Conservation (phyloP, 2,329 filamentous ascomycete genomes). For the Cladosporium cucumerinum region DNA sequence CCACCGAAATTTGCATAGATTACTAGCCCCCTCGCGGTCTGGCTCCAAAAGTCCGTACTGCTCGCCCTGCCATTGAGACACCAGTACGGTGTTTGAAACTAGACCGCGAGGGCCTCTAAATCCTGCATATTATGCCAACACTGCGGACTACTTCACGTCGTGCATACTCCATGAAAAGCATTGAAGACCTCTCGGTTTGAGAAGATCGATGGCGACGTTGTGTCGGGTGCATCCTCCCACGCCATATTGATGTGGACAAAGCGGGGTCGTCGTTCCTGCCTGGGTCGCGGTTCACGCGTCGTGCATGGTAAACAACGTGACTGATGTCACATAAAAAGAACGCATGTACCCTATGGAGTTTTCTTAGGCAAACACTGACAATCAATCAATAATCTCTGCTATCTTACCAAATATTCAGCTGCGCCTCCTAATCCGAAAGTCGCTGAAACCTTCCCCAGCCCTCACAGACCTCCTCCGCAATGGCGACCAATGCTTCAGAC, state of each 20-base stretch:
- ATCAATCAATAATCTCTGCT: neutral
- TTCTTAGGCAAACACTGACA: neutral
- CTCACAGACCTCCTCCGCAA: neutral
- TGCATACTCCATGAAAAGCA: neutral
- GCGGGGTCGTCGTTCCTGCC: neutral
- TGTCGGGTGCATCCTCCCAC: neutral
- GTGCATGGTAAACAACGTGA: neutral
- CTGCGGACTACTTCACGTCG: neutral
- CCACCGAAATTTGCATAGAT: neutral
- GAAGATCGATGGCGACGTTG: neutral
- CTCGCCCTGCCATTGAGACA: too few relatives aligned
- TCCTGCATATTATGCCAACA: neutral
- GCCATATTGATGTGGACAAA: neutral
- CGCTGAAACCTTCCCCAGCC: neutral
- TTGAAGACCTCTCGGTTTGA: neutral
- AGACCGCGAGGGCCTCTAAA: too few relatives aligned
- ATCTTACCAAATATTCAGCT: neutral
- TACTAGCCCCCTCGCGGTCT: neutral
- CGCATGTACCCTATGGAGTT: neutral
- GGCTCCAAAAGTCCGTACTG: too few relatives aligned
- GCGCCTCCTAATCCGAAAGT: neutral
- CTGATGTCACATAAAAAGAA: neutral
- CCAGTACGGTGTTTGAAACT: too few relatives aligned
- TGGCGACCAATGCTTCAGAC: slow-evolving; percentile 8
- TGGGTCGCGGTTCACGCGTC: neutral